Evolutionary conservation across 805 yeast genomes (phyloP).

Genomic region (Isabelozyma rhagii): DNA sequence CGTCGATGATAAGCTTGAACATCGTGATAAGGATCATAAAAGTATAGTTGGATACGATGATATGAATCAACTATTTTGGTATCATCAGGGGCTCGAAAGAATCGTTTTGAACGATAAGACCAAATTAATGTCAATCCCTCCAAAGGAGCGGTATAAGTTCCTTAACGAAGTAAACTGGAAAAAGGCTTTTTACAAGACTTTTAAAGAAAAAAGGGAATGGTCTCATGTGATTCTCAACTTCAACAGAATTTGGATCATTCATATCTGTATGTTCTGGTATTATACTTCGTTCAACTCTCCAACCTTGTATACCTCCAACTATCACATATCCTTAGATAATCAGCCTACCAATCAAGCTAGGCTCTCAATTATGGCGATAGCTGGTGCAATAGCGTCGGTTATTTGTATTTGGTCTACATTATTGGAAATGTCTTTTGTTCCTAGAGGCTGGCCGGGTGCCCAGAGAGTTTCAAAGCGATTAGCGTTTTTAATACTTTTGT

Average conservation of each 20-base stretch:
- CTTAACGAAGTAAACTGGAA: conserved; percentile 63
- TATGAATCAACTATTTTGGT: conserved; percentile 86
- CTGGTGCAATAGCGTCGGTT: conserved; percentile 60
- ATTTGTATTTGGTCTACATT: conserved; percentile 55
- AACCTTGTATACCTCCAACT: conserved; percentile 59
- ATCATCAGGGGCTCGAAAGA: conserved; percentile 61
- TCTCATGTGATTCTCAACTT: conserved; percentile 69
- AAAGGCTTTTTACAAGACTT: conserved; percentile 69
- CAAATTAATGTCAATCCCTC: conserved; percentile 50
- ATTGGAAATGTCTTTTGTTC: conserved; percentile 61
- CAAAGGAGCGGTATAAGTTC: conserved; percentile 52
- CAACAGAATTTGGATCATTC: conserved; percentile 78
- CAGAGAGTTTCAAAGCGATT: conserved; percentile 53
- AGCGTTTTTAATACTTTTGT: conserved; percentile 35
- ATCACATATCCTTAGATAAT: conserved; percentile 51
- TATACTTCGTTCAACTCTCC: conserved; percentile 69
- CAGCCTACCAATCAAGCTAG: conserved; percentile 58
- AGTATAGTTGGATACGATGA: conserved; percentile 83
- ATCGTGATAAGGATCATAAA: conserved; percentile 61
- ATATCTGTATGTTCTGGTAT: conserved; percentile 72
- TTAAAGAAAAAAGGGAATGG: conserved; percentile 74
- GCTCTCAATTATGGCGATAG: conserved; percentile 59
- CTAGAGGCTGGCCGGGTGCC: conserved; percentile 73
- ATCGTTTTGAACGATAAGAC: conserved; percentile 44
- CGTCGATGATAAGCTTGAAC: conserved; percentile 41